Evolutionary conservation across 2,329 filamentous ascomycete species (phyloP).

Genomic region (Colletotrichum euphorbiae): DNA sequence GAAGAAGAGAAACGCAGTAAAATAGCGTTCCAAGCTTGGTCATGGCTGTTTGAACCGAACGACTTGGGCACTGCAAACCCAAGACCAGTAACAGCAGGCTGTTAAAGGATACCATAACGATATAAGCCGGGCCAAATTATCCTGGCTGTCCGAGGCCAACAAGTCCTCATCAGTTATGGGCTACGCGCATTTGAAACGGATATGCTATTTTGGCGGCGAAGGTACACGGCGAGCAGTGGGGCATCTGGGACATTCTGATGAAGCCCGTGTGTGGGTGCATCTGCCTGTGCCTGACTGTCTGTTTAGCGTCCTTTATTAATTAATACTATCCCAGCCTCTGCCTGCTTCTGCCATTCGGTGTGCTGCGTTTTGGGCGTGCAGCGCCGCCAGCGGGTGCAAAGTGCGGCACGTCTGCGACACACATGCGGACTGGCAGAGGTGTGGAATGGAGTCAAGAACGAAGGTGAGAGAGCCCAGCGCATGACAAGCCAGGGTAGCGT

Average conservation of each 20-base stretch:
- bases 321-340: conserved; percentile 12
- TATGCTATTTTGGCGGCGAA: conserved; percentile 36
- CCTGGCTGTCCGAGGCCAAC: conserved; percentile 2
- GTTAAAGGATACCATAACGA: neutral
- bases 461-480: neutral
- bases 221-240: conserved; percentile 24
- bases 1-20: no score
- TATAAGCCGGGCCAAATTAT: neutral
- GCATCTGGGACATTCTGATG: conserved; percentile 21
- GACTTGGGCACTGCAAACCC: neutral
- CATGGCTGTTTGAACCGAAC: no score
- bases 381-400: conserved; percentile 30
- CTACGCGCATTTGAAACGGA: conserved; percentile 29
- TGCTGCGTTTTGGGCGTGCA: conserved; percentile 23
- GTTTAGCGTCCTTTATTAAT: neutral
- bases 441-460: conserved; percentile 25
- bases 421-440: conserved; percentile 10
- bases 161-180: conserved; percentile 13
- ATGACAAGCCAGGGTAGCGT: neutral
- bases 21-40: no score
- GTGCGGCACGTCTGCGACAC: conserved; percentile 35
- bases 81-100: neutral
- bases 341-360: conserved; percentile 13
- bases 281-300: conserved; percentile 1
- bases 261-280: conserved; percentile 16